Conservation (phyloP, 352 stramenopile genomes). For the Peronospora destructor region DNA sequence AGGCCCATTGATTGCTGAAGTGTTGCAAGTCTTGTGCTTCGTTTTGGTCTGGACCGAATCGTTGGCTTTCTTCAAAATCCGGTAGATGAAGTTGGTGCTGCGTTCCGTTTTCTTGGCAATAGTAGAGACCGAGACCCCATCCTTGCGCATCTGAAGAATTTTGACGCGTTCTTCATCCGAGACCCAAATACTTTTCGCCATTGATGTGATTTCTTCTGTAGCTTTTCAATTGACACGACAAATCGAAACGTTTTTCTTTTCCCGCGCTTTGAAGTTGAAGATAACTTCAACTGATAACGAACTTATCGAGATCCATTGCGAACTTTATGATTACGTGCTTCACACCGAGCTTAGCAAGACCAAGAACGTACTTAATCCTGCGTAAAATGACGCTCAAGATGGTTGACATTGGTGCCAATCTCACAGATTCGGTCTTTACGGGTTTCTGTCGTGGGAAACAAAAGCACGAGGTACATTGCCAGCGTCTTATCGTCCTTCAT, state of each 20-base stretch:
- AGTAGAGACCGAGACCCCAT: conserved; percentile 29
- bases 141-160: conserved; percentile 36
- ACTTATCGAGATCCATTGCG: not conserved
- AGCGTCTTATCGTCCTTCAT: not conserved
- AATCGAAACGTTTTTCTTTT: conserved; percentile 11
- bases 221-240: not conserved
- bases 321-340: not conserved
- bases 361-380: conserved; percentile 20
- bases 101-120: conserved; percentile 33
- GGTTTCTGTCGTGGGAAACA: conserved; percentile 87
- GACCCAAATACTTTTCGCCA: conserved; percentile 38
- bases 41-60: conserved; percentile 11
- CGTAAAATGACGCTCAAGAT: conserved; percentile 31
- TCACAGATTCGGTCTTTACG: conserved; percentile 88
- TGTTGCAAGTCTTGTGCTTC: conserved; percentile 7
- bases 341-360: conserved; percentile 1
- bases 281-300: not conserved
- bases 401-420: conserved; percentile 93
- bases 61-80: conserved; percentile 24
- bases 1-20: not conserved
- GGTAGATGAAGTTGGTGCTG: conserved; percentile 38
- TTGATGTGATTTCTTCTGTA: conserved; percentile 11
- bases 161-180: conserved; percentile 32
- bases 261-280: conserved; percentile 12
- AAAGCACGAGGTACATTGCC: conserved; percentile 63